A percentile compares a stretch with the other conserved stretches of the same genome.
These are phyloP conservation scores for Cyberlindnera suaveolens DNA, from an alignment of 805 yeast species.

Conservation along the genomic window DNA sequence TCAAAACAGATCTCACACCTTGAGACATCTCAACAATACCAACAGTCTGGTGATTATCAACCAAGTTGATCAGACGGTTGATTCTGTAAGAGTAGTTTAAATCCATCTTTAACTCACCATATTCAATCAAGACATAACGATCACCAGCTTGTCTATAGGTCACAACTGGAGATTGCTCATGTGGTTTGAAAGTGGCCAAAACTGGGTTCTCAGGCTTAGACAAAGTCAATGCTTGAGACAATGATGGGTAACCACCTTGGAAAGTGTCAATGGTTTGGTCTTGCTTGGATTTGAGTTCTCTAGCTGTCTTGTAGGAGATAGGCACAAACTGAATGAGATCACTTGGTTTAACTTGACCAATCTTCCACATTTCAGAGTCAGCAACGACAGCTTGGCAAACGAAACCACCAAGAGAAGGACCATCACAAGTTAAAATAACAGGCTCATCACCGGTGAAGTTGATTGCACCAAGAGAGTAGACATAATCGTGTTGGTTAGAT, in stretches of 20 bases:
- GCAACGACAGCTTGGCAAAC: constrained; percentile 95
- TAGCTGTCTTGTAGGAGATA: constrained; percentile 61
- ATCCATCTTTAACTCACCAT: constrained; percentile 85
- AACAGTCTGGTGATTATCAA: constrained; percentile 51
- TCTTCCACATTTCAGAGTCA: constrained; percentile 96
- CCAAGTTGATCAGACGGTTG: constrained; percentile 72
- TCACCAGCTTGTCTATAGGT: constrained; percentile 97
- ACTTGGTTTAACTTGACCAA: constrained; percentile 97
- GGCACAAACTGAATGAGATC: constrained; percentile 80
- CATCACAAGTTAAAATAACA: constrained; percentile 93
- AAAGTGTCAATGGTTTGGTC: constrained; percentile 44
- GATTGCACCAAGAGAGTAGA: constrained; percentile 92
- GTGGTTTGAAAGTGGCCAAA: constrained; percentile 43
- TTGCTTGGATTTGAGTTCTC: constrained; percentile 53
- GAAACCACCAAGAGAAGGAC: constrained; percentile 96
- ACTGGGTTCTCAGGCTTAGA: constrained; percentile 64
- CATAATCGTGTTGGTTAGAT: constrained; percentile 97
- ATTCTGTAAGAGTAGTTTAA: constrained; percentile 81
- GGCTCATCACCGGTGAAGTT: constrained; percentile 99
- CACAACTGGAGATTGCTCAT: constrained; percentile 55
- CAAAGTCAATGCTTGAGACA: constrained; percentile 26
- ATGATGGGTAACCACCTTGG: constrained; percentile 31
- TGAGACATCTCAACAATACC: constrained; percentile 96
- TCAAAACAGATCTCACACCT: constrained; percentile 91
- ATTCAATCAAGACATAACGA: constrained; percentile 84